phyloP scores from a whole-genome alignment of 2,329 filamentous ascomycete genomes.

The Thelonectria discophora region DNA sequence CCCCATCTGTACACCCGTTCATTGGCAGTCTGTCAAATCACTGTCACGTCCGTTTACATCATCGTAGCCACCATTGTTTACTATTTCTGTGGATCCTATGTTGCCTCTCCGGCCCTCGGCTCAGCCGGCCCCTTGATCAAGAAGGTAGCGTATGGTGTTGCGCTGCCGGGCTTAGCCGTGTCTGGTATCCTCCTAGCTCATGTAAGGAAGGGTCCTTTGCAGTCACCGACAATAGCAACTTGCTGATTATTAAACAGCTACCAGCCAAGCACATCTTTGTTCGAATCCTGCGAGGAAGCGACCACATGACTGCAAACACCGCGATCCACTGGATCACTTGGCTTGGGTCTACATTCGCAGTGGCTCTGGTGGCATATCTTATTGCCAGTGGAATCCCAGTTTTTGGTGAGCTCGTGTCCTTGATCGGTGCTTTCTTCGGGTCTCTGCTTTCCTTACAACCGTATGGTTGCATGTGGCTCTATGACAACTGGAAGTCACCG shows the following conservation, averaged over 20 bases:
- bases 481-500: neutral
- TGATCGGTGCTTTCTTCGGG: neutral
- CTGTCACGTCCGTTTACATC: neutral
- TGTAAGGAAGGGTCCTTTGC: neutral
- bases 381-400: neutral
- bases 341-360: neutral
- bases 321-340: neutral
- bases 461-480: neutral
- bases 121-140: neutral
- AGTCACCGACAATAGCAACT: too few relatives aligned
- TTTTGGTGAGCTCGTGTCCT: neutral
- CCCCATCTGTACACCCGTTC: neutral
- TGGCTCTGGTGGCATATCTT: neutral
- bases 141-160: neutral
- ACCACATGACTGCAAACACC: neutral
- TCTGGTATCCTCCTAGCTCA: neutral
- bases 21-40: neutral
- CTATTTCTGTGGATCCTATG: neutral
- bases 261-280: constrained; percentile 4
- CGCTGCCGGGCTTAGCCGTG: neutral
- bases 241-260: neutral
- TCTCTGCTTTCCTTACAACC: neutral
- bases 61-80: neutral
- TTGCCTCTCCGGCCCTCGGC: constrained; percentile 1
- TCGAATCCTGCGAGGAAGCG: neutral